Conservation (phyloP, 305 asterid genomes). For the Fraxinus nigra region DNA sequence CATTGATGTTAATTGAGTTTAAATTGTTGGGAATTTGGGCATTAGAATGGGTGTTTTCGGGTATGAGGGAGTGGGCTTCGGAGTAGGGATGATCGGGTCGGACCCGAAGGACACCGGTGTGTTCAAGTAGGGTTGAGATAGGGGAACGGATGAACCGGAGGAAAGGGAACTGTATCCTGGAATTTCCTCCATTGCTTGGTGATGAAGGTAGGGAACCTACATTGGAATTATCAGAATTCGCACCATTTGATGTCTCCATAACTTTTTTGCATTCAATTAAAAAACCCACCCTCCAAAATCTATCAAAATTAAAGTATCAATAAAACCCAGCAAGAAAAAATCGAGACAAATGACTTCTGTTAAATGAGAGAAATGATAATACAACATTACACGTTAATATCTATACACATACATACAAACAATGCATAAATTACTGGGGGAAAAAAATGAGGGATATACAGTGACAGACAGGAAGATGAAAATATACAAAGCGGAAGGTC, state of each 20-base stretch:
- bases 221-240: slow-evolving; percentile 26
- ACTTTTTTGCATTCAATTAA: not conserved
- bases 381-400: not conserved
- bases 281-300: not conserved
- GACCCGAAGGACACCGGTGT: slow-evolving; percentile 59
- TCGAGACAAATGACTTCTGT: slow-evolving; percentile 7
- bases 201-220: slow-evolving; percentile 27
- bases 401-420: not conserved
- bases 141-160: slow-evolving; percentile 67
- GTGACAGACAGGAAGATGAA: not conserved
- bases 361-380: not conserved
- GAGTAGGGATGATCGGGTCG: slow-evolving; percentile 46
- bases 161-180: slow-evolving; percentile 41
- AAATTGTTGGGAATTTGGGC: slow-evolving; percentile 28
- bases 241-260: slow-evolving; percentile 32
- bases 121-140: slow-evolving; percentile 59
- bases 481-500: slow-evolving; percentile 6
- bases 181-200: slow-evolving; percentile 30
- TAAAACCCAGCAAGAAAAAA: not conserved
- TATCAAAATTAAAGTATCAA: not conserved
- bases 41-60: slow-evolving; percentile 24
- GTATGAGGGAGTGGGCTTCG: slow-evolving; percentile 40
- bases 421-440: not conserved
- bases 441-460: not conserved
- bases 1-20: slow-evolving; percentile 21